Conservation (phyloP, 495 filamentous ascomycete genomes). For the Jackrogersella minutella region DNA sequence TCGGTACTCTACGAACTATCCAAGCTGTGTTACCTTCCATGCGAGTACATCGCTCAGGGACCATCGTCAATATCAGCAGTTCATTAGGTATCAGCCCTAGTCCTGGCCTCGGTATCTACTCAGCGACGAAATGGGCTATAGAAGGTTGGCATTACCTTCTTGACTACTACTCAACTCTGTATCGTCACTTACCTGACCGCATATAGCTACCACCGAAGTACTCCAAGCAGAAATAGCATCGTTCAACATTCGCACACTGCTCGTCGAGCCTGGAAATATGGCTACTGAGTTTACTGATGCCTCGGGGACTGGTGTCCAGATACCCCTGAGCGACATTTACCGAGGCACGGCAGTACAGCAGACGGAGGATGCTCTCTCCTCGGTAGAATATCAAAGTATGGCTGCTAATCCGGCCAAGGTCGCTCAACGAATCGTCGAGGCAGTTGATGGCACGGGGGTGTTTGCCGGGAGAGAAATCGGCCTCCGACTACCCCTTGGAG, state of each 20-base stretch:
- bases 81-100: constrained; percentile 36
- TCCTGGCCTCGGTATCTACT: constrained; percentile 48
- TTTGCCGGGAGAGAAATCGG: constrained; percentile 21
- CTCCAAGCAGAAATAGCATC: constrained; percentile 47
- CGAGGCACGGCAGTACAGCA: constrained; percentile 19
- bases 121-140: constrained; percentile 53
- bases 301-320: constrained; percentile 15
- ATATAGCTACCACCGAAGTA: constrained; percentile 38
- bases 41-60: constrained; percentile 53
- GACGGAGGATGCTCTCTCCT: neutral
- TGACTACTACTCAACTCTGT: neutral
- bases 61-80: constrained; percentile 52
- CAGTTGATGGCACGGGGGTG: constrained; percentile 33
- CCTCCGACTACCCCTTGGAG: constrained; percentile 31
- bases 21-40: constrained; percentile 59
- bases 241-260: constrained; percentile 48
- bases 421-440: constrained; percentile 53
- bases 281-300: constrained; percentile 17
- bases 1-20: constrained; percentile 53
- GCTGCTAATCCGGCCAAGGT: constrained; percentile 33
- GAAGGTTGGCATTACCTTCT: constrained; percentile 34
- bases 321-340: constrained; percentile 25
- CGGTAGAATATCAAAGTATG: neutral
- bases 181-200: neutral
- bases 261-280: constrained; percentile 50